Base-by-base conservation (phyloP, 805 yeast genomes). In the Scheffersomyces ergatensis region DNA sequence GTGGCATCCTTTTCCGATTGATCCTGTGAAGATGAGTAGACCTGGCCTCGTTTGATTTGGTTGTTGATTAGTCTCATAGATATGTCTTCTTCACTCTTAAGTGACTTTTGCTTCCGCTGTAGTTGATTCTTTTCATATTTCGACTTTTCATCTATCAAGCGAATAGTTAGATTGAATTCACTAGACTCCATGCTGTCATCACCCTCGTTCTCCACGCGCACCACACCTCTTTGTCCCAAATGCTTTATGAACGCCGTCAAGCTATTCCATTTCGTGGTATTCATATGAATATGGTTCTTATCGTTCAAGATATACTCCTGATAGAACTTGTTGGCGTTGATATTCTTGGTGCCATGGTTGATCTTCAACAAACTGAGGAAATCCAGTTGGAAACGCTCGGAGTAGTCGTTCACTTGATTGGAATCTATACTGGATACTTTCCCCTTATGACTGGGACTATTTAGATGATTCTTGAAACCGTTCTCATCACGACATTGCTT, bases 401-500 rank as follows among this genome's bases (percentile, higher is more conserved):
- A 80, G 55, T 68, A 90, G 26, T 77, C 74, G 12, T 75, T 79
- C 1, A 88, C 68, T 4, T 72, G 67, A 15, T 72, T 61, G 33
- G 57, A 49, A 37, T 63, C 51, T 4, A 63, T 41, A 24, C 54
- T 51, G 32, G 52, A 47, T 6, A 85, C 76, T 38, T 77, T 78
- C 15, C 78, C 76, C 35, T 76, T 62, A 57, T 93, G 99, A 1
- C 85, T 71, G 34, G 86, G 88, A n/a, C 95, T 82, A 47, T 74
- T 72, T n/a, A 83, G 74, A 60, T 93, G 99, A 53, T 92, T 85
- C 53, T 85, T 84, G 69, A 86, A 93, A 19, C 99, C 99, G 63
- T 93, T 92, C 47, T 86, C 95, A 59, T 95, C 99, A 40, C 97
- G 69, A 59, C 98, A 90, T 64, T 93, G 99, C 55, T 92, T 89